A percentile compares a stretch with the other conserved stretches of the same genome.
Evolutionary conservation across 2,329 filamentous ascomycete genomes (phyloP).

Genomic region (Verticillium klebahnii): DNA sequence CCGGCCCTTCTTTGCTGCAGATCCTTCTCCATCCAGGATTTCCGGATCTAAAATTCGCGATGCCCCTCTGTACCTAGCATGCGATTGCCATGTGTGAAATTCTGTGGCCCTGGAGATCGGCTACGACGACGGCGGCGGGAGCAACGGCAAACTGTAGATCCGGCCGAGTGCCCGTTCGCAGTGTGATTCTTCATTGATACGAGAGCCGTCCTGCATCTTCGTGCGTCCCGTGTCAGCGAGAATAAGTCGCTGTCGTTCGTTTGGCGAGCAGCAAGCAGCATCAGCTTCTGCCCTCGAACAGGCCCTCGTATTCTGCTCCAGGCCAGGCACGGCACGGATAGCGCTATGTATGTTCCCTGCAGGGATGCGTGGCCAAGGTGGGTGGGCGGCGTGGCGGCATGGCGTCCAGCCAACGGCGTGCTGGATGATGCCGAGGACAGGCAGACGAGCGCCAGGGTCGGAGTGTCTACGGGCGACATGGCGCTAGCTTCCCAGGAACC

Average conservation of each 20-base stretch:
- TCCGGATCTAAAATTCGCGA: neutral
- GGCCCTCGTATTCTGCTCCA: conserved; percentile 11
- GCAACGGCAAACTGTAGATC: too few relatives aligned
- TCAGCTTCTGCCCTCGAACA: neutral
- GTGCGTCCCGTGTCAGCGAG: neutral
- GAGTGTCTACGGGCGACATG: neutral
- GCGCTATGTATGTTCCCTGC: conserved; percentile 7
- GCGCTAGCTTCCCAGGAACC: neutral
- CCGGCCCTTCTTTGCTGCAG: neutral
- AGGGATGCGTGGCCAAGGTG: conserved; percentile 9
- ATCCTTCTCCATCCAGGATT: neutral
- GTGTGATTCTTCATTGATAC: neutral
- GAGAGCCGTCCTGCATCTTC: neutral
- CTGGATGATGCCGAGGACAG: neutral
- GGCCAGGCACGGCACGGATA: conserved; percentile 6
- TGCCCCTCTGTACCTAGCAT: neutral
- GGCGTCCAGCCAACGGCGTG: neutral
- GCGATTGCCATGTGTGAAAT: neutral
- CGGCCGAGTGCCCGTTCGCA: neutral
- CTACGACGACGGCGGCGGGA: neutral
- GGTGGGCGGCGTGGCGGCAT: conserved; percentile 1
- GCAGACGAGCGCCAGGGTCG: neutral
- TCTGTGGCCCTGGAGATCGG: neutral
- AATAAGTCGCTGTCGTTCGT: neutral
- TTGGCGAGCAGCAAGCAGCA: neutral